Base-by-base conservation (phyloP, 2,329 filamentous ascomycete genomes). In the Colletotrichum chrysophilum region DNA sequence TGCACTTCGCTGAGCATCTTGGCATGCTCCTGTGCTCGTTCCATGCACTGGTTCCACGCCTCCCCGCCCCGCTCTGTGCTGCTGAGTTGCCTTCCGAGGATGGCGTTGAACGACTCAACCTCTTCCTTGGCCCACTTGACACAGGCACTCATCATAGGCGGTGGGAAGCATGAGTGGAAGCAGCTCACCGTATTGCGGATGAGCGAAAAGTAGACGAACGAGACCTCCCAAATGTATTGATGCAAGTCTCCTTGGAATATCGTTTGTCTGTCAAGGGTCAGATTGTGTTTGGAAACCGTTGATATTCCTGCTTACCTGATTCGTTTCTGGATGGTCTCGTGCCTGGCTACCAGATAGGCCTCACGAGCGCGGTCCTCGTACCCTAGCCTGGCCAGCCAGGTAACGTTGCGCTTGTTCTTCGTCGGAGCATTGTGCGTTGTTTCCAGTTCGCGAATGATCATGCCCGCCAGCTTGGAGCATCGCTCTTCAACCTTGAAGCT, bases 101-200 rank as follows among this genome's bases (percentile, higher is more conserved):
- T 92, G 61, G 89, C 89, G 80, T 98, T 98, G 88, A 98, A 98
- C 3, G 93, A 93, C 80, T 98, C 96, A 2, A 98, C 92, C 82
- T 98, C 93, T 80, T 97, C 94, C 85, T 98, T 98, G n/a, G 96
- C 96, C 97, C 97, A 99, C 82, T 96, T 97, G 80, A 99, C 96
- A 80, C 96, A 98, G 1, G 96, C 96, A 80, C 95, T 98, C 90
- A 97, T 97, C 88, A 97, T 95, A 16, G 93, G 89, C 30, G 95
- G 90, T 13, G 96, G 93, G 82, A 98, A 98, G 83, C 95, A 98
- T 69, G 89, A 87, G 82, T 98, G 95, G 85, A 97, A 98, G 81
- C 95, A 96, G 81, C 91, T 91, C 76, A 98, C 94, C 0, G 97
- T 98, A 85, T 98, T 98, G 79, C 95, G 93, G 82, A 99, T 96